Evolutionary conservation across 208 protist genomes (phyloP).

Genomic region (Leishmania martiniquensis): DNA sequence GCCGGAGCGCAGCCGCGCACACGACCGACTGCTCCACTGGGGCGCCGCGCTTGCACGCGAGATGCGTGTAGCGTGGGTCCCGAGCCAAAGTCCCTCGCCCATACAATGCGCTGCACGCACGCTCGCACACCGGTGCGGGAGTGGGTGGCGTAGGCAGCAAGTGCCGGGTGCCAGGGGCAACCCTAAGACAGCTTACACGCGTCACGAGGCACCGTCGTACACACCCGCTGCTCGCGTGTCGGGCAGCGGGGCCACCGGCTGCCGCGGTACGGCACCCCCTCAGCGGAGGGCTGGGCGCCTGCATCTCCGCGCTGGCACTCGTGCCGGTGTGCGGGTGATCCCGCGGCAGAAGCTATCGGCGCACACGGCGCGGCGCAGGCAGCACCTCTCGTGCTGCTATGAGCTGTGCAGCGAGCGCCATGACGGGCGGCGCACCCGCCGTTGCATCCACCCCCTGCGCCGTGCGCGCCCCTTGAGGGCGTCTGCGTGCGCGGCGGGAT

Average conservation of each 20-base stretch:
- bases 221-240: conserved; percentile 33
- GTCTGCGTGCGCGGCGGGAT: conserved; percentile 7
- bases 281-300: conserved; percentile 23
- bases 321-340: conserved; percentile 33
- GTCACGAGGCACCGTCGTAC: conserved; percentile 37
- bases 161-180: conserved; percentile 56
- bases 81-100: conserved; percentile 76
- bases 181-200: conserved; percentile 13
- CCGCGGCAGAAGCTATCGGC: conserved; percentile 27
- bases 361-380: conserved; percentile 9
- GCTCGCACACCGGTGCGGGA: neutral
- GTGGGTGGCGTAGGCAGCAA: conserved; percentile 40
- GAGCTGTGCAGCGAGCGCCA: conserved; percentile 11
- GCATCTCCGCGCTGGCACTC: conserved; percentile 26
- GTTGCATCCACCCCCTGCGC: conserved; percentile 23
- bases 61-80: conserved; percentile 42
- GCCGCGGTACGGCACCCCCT: conserved; percentile 29
- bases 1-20: conserved; percentile 21
- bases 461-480: neutral
- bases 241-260: conserved; percentile 30
- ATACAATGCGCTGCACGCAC: conserved; percentile 18
- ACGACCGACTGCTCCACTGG: conserved; percentile 31
- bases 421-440: conserved; percentile 29
- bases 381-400: conserved; percentile 8
- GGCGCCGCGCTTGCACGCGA: conserved; percentile 22